Percentiles rank a stretch among this genome's conserved stretches.
phyloP scores from a whole-genome alignment of 192 early-diverging fungal species.

The Dissophora ornata region DNA sequence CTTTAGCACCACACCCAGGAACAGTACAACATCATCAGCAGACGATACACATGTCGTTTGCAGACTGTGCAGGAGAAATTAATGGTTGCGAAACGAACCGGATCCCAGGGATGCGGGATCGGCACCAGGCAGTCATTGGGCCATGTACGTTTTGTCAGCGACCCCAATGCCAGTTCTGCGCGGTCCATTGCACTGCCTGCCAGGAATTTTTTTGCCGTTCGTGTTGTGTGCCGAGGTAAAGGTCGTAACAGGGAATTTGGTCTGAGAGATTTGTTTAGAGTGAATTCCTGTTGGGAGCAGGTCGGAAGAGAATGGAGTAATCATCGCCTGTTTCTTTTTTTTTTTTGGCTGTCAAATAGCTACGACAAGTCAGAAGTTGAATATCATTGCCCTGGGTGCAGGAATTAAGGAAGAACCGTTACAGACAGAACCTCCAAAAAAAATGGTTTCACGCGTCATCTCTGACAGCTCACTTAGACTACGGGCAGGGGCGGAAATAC shows the following conservation, averaged over 20 bases:
- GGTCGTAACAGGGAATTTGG: too few species aligned
- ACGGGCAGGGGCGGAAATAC: too few species aligned
- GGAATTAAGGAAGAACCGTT: not conserved
- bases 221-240: constrained; percentile 38
- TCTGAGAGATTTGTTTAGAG: too few species aligned
- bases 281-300: too few species aligned
- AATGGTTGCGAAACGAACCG: constrained; percentile 40
- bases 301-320: not conserved
- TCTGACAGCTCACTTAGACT: too few species aligned
- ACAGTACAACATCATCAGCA: constrained; percentile 2
- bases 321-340: not conserved
- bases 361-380: constrained; percentile 43
- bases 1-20: too few species aligned
- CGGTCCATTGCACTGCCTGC: constrained; percentile 19
- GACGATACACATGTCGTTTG: constrained; percentile 13
- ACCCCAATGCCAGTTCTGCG: constrained; percentile 50
- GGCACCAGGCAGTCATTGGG: constrained; percentile 25
- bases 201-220: constrained; percentile 33
- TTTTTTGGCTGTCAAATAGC: constrained; percentile 13
- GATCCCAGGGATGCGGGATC: constrained; percentile 44
- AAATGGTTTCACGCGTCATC: too few species aligned
- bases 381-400: constrained; percentile 27
- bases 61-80: constrained; percentile 45
- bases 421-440: too few species aligned
- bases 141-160: constrained; percentile 35